phyloP scores from a whole-genome alignment of 2,329 filamentous ascomycete genomes.

The Pseudocercospora fuligena region DNA sequence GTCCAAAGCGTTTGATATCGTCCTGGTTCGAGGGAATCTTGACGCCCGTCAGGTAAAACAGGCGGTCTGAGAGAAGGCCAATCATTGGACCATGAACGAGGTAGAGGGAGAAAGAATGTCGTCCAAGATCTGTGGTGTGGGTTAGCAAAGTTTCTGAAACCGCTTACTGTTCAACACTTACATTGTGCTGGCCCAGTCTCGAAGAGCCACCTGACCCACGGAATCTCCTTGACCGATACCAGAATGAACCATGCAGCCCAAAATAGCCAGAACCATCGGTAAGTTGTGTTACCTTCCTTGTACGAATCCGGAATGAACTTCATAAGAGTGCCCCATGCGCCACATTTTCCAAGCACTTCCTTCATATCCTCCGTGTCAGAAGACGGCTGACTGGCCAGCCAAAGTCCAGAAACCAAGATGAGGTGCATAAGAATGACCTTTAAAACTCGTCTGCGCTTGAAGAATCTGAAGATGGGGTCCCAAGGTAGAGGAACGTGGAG shows the following conservation, averaged over 20 bases:
- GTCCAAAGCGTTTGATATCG: constrained; percentile 25
- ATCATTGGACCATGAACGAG: constrained; percentile 68
- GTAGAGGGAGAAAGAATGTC: constrained; percentile 66
- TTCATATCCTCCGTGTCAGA: constrained; percentile 26
- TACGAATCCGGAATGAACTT: constrained; percentile 32
- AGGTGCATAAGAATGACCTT: constrained; percentile 26
- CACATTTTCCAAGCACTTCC: constrained; percentile 30
- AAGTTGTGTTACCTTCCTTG: constrained; percentile 29
- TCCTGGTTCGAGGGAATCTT: constrained; percentile 29
- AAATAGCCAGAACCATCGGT: constrained; percentile 53
- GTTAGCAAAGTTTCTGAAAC: constrained; percentile 11
- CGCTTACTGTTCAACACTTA: constrained; percentile 13
- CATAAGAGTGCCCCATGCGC: constrained; percentile 31
- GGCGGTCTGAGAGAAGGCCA: constrained; percentile 59
- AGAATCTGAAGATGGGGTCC: constrained; percentile 24
- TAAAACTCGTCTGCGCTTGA: constrained; percentile 19
- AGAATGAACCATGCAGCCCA: constrained; percentile 56
- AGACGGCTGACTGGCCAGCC: constrained; percentile 32
- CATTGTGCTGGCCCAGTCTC: constrained; percentile 32
- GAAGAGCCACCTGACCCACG: constrained; percentile 32
- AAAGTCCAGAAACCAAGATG: constrained; percentile 30
- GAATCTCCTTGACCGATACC: constrained; percentile 31
- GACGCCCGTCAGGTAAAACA: constrained; percentile 35
- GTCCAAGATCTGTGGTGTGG: constrained; percentile 55
- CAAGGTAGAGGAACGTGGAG: constrained; percentile 26